Evolutionary conservation across 805 yeast genomes (phyloP).

Genomic region (Nakazawaea ishiwadae): DNA sequence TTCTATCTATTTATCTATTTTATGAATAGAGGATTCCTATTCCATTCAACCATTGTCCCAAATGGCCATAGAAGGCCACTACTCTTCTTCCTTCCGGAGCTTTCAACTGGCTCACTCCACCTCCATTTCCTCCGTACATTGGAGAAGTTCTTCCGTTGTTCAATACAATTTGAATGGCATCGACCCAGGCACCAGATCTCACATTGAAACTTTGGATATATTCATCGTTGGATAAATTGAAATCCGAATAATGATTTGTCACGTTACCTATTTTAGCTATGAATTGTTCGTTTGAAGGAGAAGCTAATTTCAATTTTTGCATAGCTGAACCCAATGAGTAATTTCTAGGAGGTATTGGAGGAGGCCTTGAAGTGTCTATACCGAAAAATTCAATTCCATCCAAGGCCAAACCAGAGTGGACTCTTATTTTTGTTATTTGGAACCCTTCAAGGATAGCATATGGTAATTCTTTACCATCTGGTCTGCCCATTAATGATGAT

Average conservation of each 20-base stretch:
- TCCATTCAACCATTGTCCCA: conserved; percentile 69
- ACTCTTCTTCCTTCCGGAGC: conserved; percentile 61
- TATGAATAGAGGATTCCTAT: conserved; percentile 60
- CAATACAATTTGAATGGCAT: conserved; percentile 75
- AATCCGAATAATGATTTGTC: conserved; percentile 49
- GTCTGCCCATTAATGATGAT: conserved; percentile 17
- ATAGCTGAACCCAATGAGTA: conserved; percentile 20
- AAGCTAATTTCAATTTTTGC: conserved; percentile 3
- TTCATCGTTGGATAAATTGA: conserved; percentile 55
- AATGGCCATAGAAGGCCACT: conserved; percentile 69
- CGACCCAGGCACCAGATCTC: conserved; percentile 85
- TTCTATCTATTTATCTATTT: too few relatives aligned
- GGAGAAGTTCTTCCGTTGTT: conserved; percentile 46
- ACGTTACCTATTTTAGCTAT: conserved; percentile 45
- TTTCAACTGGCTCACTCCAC: conserved; percentile 56
- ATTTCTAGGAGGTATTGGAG: conserved; percentile 44
- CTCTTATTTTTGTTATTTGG: conserved; percentile 47
- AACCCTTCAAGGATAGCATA: conserved; percentile 31
- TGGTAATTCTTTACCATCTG: conserved; percentile 20
- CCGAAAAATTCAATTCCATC: conserved; percentile 71
- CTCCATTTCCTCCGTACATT: conserved; percentile 64
- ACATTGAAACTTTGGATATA: conserved; percentile 52
- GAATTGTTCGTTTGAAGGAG: conserved; percentile 6
- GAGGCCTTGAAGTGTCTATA: conserved; percentile 21
- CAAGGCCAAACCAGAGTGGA: conserved; percentile 71